Evolutionary conservation across 2,329 filamentous ascomycete genomes (phyloP).

Genomic region (Colletotrichum viniferum): DNA sequence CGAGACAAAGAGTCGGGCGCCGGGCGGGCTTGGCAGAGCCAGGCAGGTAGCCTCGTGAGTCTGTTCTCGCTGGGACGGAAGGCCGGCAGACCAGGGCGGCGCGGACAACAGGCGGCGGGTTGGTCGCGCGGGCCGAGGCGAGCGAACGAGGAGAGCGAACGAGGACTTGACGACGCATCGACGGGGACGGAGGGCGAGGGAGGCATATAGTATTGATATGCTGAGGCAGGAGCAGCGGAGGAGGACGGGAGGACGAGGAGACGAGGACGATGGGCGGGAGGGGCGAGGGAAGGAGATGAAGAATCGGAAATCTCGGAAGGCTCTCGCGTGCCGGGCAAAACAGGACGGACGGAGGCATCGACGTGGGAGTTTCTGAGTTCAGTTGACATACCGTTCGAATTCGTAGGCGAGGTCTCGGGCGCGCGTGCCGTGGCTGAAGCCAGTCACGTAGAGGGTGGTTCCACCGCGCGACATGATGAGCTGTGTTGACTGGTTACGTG

Average conservation of each 20-base stretch:
- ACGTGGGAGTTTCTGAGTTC: slow-evolving; percentile 40
- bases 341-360: slow-evolving; percentile 53
- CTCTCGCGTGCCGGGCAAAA: slow-evolving; percentile 32
- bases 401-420: slow-evolving; percentile 99
- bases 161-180: slow-evolving; percentile 25
- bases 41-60: not conserved
- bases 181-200: slow-evolving; percentile 50
- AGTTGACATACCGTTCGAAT: slow-evolving; percentile 98
- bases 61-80: slow-evolving; percentile 2
- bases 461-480: slow-evolving; percentile 85
- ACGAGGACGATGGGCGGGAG: slow-evolving; percentile 39
- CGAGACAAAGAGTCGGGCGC: not conserved
- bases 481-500: slow-evolving; percentile 14
- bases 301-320: slow-evolving; percentile 34
- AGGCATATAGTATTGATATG: slow-evolving; percentile 10
- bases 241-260: slow-evolving; percentile 31
- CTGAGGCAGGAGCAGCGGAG: slow-evolving; percentile 32
- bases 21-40: not conserved
- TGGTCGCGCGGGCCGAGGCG: slow-evolving; percentile 2
- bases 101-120: slow-evolving; percentile 1
- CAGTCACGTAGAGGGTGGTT: slow-evolving; percentile 96
- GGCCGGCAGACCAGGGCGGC: slow-evolving; percentile 8
- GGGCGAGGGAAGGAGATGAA: slow-evolving; percentile 32
- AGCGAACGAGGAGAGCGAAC: slow-evolving; percentile 18
- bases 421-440: slow-evolving; percentile 98